Conservation (phyloP, 75 land plant genomes). For the Isoetes taiwanensis region DNA sequence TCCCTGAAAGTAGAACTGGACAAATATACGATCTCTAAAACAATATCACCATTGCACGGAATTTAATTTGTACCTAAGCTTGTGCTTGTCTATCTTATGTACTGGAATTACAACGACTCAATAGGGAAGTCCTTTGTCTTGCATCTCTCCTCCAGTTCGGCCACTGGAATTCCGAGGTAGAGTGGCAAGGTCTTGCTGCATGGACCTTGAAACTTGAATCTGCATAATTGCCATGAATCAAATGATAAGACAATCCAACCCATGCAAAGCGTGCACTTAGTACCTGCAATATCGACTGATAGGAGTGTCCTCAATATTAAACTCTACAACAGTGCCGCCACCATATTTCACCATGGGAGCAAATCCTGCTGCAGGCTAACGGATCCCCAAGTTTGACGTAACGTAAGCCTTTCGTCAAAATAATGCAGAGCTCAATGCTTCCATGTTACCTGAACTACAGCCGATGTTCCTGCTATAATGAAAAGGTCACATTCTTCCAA, state of each 20-base stretch:
- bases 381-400: background rate
- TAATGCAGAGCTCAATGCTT: background rate
- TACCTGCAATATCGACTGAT: slow-evolving; percentile 26
- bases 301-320: slow-evolving; percentile 40
- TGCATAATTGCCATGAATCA: background rate
- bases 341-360: slow-evolving; percentile 32
- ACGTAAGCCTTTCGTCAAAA: background rate
- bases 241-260: background rate
- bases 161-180: slow-evolving; percentile 11
- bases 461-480: slow-evolving; percentile 41
- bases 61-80: too few species aligned
- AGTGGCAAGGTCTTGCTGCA: slow-evolving; percentile 13
- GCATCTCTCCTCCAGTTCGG: slow-evolving; percentile 12
- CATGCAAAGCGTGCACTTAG: background rate
- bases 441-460: slow-evolving; percentile 35
- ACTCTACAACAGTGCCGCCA: slow-evolving; percentile 38
- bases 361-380: slow-evolving; percentile 41
- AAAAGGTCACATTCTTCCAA: slow-evolving; percentile 31
- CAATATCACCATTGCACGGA: too few species aligned
- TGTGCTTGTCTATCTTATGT: too few species aligned
- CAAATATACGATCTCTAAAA: too few species aligned
- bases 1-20: too few species aligned
- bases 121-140: too few species aligned
- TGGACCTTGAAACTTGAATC: slow-evolving; percentile 29
- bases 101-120: too few species aligned